phyloP scores from a whole-genome alignment of 1,284 basidiomycete genomes.

The Ustilago curta region DNA sequence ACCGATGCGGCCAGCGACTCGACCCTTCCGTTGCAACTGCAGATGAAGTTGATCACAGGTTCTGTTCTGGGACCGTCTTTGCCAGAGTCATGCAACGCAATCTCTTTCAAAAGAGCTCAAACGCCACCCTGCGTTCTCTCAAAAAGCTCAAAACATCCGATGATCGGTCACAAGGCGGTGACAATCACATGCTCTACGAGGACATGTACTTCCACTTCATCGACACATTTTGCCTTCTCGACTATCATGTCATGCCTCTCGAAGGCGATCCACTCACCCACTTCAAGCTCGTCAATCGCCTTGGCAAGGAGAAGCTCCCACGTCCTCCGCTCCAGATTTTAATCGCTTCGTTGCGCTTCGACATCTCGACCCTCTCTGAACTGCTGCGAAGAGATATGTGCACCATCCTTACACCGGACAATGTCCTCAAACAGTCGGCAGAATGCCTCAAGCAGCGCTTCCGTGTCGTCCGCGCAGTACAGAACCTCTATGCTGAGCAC shows the following conservation, averaged over 20 bases:
- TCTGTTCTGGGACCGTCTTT: constrained; percentile 22
- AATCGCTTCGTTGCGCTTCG: constrained; percentile 25
- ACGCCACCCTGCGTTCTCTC: constrained; percentile 9
- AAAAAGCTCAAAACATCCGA: constrained; percentile 7
- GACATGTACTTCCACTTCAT: neutral
- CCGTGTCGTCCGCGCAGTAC: constrained; percentile 25
- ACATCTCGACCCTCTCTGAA: constrained; percentile 32
- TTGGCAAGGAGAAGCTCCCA: constrained; percentile 29
- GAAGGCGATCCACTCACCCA: constrained; percentile 18
- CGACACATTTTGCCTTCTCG: constrained; percentile 35
- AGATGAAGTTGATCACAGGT: constrained; percentile 27
- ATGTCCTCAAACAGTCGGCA: constrained; percentile 17
- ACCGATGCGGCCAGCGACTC: constrained; percentile 17
- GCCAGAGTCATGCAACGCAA: constrained; percentile 15
- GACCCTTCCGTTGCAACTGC: constrained; percentile 18
- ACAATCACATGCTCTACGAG: constrained; percentile 12
- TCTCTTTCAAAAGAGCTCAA: constrained; percentile 13
- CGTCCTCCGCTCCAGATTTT: constrained; percentile 19
- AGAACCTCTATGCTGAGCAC: constrained; percentile 31
- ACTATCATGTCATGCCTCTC: constrained; percentile 31
- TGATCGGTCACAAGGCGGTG: neutral
- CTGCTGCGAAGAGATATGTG: constrained; percentile 32
- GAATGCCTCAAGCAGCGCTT: constrained; percentile 21
- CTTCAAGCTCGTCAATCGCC: constrained; percentile 29
- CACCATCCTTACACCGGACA: constrained; percentile 23